Percentiles rank a stretch among this genome's conserved stretches.
These are phyloP conservation scores for Fusarium humuli DNA, from an alignment of 2,329 filamentous ascomycete species.

Conservation along the genomic window DNA sequence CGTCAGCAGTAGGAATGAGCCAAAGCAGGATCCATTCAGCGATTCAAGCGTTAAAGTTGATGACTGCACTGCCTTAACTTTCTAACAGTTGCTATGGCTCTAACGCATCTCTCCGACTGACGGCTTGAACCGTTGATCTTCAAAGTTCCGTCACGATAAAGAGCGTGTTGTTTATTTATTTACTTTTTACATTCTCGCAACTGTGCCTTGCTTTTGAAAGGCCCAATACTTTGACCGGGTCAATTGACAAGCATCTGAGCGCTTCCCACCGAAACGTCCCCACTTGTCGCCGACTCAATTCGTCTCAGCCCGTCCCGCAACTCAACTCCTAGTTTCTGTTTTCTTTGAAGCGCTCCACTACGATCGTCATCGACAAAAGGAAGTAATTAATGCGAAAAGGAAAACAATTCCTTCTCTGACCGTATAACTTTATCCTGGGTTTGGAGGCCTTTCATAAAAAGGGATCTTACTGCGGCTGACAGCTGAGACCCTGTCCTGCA, in stretches of 20 bases:
- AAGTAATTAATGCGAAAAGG: constrained; percentile 10
- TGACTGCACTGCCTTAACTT: not conserved
- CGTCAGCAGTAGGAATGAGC: not conserved
- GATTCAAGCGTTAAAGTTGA: not conserved
- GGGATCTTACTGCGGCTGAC: constrained; percentile 2
- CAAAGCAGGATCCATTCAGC: not conserved
- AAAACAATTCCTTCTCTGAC: not conserved
- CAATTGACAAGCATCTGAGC: constrained; percentile 11
- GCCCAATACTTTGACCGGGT: constrained; percentile 16
- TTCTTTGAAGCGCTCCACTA: constrained; percentile 17
- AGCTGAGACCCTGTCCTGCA: constrained; percentile 15
- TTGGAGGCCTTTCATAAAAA: not conserved
- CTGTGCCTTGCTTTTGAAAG: constrained; percentile 8
- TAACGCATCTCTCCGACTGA: constrained; percentile 14
- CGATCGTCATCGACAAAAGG: constrained; percentile 11
- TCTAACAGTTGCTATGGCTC: constrained; percentile 1
- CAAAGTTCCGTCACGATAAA: not conserved
- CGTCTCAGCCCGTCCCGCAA: constrained; percentile 32
- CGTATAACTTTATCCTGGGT: not conserved
- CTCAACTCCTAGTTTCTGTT: constrained; percentile 24
- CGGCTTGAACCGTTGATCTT: not conserved
- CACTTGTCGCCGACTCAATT: constrained; percentile 36
- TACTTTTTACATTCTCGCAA: not conserved
- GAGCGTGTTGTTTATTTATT: constrained; percentile 15
- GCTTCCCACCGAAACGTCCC: constrained; percentile 31